A percentile compares a stretch with the other conserved stretches of the same genome.
phyloP scores from a whole-genome alignment of 768 basidiomycete genomes.

The Mrakia blollopis region DNA sequence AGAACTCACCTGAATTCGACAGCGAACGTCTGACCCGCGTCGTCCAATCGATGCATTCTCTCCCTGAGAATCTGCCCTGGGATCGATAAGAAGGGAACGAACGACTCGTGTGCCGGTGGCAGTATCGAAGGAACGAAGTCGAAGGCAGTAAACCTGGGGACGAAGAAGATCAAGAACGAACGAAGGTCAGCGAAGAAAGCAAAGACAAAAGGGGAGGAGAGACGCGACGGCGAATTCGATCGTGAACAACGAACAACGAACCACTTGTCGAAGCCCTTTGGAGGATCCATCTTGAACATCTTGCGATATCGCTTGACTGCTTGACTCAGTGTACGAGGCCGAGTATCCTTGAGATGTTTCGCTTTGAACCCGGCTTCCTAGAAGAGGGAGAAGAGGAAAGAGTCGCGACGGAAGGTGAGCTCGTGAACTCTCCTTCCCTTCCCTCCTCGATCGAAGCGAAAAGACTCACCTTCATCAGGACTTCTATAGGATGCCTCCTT shows the following conservation, averaged over 20 bases:
- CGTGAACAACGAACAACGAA: background rate
- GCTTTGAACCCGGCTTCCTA: conserved; percentile 10
- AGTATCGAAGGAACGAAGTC: conserved; percentile 14
- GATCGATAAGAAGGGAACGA: conserved; percentile 26
- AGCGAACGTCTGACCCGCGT: conserved; percentile 15
- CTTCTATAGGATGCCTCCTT: conserved; percentile 24
- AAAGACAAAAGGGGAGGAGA: background rate
- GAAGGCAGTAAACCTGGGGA: conserved; percentile 21
- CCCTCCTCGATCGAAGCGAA: too few species aligned
- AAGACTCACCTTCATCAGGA: conserved; percentile 21
- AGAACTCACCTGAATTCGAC: conserved; percentile 21
- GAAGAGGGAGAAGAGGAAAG: background rate
- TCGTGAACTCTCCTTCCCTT: background rate
- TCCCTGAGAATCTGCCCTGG: conserved; percentile 19
- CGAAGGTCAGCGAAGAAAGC: background rate
- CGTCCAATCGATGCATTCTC: conserved; percentile 12
- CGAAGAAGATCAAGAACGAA: background rate
- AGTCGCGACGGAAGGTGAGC: background rate
- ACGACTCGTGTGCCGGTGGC: conserved; percentile 15
- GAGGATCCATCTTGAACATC: conserved; percentile 22
- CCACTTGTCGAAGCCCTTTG: conserved; percentile 29
- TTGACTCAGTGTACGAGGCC: background rate
- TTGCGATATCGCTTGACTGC: conserved; percentile 13
- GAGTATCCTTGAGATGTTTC: background rate
- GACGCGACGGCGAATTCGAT: background rate